A percentile compares a stretch with the other conserved stretches of the same genome.
Conservation (phyloP, 345 rosid species). For the Camelina laxa region DNA sequence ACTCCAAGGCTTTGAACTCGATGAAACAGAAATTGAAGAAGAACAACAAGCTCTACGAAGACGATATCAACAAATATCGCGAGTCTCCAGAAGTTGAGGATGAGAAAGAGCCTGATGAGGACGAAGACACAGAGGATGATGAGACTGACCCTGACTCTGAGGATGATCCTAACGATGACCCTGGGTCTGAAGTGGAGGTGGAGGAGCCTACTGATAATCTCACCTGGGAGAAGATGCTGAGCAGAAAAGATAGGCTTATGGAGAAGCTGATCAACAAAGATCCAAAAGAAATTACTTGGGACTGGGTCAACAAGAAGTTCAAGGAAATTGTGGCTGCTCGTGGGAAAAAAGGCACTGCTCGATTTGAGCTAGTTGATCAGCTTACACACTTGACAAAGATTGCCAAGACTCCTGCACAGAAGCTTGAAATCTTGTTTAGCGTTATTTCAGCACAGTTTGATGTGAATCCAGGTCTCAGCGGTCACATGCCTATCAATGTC, state of each 20-base stretch:
- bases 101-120: conserved; percentile 59
- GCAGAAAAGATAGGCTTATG: conserved; percentile 79
- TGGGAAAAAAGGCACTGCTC: conserved; percentile 95
- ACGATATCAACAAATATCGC: conserved; percentile 68
- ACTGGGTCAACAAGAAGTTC: conserved; percentile 84
- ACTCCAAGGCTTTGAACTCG: conserved; percentile 92
- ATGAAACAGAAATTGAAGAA: conserved; percentile 95
- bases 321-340: conserved; percentile 93
- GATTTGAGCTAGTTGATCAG: conserved; percentile 95
- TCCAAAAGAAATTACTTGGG: conserved; percentile 94
- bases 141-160: conserved; percentile 60
- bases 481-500: conserved; percentile 95
- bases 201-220: conserved; percentile 40
- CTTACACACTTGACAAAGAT: conserved; percentile 87
- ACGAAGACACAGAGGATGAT: conserved; percentile 46
- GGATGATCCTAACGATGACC: conserved; percentile 43
- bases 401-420: conserved; percentile 99
- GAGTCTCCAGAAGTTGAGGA: conserved; percentile 81
- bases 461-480: conserved; percentile 91
- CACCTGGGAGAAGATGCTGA: conserved; percentile 79
- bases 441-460: conserved; percentile 95
- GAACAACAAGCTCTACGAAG: conserved; percentile 86
- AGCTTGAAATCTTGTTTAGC: conserved; percentile 88
- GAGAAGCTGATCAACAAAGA: conserved; percentile 74
- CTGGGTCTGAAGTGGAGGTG: conserved; percentile 54